Conservation (phyloP, 164 flowering plant genomes). For the Nymphaea thermarum region DNA sequence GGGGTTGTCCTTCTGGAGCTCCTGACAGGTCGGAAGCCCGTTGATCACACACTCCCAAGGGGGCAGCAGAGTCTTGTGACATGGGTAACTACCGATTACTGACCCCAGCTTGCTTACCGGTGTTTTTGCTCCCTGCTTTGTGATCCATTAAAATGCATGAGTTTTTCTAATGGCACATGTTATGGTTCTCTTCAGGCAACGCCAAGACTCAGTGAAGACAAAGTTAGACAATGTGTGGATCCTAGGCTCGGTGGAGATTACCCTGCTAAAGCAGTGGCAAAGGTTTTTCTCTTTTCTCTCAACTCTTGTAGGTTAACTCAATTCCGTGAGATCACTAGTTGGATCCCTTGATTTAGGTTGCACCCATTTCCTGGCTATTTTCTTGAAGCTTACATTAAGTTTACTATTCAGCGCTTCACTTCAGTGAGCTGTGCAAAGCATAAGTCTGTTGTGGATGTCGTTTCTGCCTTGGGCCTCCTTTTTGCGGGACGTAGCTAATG, state of each 20-base stretch:
- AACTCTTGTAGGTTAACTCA: neutral
- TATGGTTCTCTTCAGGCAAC: slow-evolving; percentile 42
- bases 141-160: neutral
- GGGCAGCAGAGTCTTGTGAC: slow-evolving; percentile 92
- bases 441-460: too few relatives aligned
- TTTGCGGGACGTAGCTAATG: too few relatives aligned
- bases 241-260: slow-evolving; percentile 54
- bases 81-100: slow-evolving; percentile 39
- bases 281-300: slow-evolving; percentile 27
- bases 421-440: too few relatives aligned
- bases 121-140: neutral
- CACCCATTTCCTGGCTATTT: too few relatives aligned
- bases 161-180: slow-evolving; percentile 1
- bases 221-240: slow-evolving; percentile 82
- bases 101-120: neutral
- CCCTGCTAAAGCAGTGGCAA: slow-evolving; percentile 86
- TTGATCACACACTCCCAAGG: slow-evolving; percentile 74
- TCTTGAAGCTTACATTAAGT: too few relatives aligned
- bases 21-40: slow-evolving; percentile 83
- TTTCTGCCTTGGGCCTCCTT: too few relatives aligned
- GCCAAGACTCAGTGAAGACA: slow-evolving; percentile 80
- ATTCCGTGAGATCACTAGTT: too few relatives aligned
- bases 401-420: too few relatives aligned
- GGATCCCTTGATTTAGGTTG: too few relatives aligned
- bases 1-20: slow-evolving; percentile 82